Base-by-base conservation (phyloP, 306 rosid species). In the Citrullus colocynthis region DNA sequence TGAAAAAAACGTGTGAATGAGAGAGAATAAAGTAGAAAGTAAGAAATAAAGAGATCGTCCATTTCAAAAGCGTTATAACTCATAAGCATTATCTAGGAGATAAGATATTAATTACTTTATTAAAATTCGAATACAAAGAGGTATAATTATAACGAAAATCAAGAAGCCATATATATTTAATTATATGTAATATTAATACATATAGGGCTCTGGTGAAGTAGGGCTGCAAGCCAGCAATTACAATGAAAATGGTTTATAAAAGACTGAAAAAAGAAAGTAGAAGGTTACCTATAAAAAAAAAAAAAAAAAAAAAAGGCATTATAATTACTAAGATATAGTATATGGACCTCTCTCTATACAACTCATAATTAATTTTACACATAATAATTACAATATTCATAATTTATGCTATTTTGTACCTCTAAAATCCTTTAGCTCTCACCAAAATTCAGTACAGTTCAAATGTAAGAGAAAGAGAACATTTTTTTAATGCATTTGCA, bases 181-280 rank as follows among this genome's bases (percentile, higher is more conserved):
- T 24, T 24, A 4, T 11, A 9, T 45, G 6, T 3, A 11, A 11
- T 9, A 48, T 11, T 1, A 1, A 48, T 12, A 48, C 15, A 48
- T 12, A 48, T 14, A 48, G 54, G 74, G 34, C 74, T 41, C 18
- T 41, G 52, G 41, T 20, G 9, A 41, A 42, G 34, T 67, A 67
- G 74, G 74, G 74, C 74, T 67, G 74, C 74, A 39, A 67, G 74
- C 32, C 74, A 41, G 74, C 74, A 39, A n/a, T 41, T 67, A 18
- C 72, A 37, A n/a, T 64, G 72, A 37, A 64, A 64, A 37, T 64
- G 52, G 51, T 2, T 67, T 67, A 67, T 9, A 10, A 44, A 67
- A 67, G 32, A 10, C 32, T 39, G 21, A 37, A 39, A 56, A 41
- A 5, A 39, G 65, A 58, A 57, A 75, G 37, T 6, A 56, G 79